A percentile compares a stretch with the other conserved stretches of the same genome.
Evolutionary conservation across 2,329 filamentous ascomycete species (phyloP).

Genomic region (Epichloe brachyelytri): DNA sequence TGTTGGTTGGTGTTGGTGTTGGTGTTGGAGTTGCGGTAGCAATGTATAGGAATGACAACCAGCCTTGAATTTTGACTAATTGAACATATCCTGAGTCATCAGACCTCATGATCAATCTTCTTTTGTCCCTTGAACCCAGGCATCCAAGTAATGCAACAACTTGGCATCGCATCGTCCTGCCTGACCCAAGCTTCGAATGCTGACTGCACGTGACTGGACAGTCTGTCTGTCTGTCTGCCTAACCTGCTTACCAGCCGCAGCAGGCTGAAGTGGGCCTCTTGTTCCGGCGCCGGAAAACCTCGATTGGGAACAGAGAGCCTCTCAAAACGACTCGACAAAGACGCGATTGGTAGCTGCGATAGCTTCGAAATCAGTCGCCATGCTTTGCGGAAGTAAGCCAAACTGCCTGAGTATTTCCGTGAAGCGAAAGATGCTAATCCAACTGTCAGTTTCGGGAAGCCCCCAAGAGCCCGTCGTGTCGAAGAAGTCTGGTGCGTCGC

Average conservation of each 20-base stretch:
- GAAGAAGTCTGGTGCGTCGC: slow-evolving; percentile 69
- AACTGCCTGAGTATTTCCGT: no score
- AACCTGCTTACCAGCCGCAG: not conserved
- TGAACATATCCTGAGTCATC: no score
- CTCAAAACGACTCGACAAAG: slow-evolving; percentile 4
- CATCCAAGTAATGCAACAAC: not conserved
- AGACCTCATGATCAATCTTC: no score
- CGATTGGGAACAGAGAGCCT: slow-evolving; percentile 6
- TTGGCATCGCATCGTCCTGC: no score
- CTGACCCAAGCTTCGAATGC: not conserved
- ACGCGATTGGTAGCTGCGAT: slow-evolving; percentile 8
- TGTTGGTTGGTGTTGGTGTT: not conserved
- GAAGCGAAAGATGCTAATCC: not conserved
- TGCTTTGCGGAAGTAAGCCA: slow-evolving; percentile 36
- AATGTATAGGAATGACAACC: not conserved
- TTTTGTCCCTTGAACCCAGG: not conserved
- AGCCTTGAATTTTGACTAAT: no score
- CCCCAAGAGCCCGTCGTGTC: slow-evolving; percentile 88
- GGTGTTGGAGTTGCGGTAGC: not conserved
- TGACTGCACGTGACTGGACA: not conserved
- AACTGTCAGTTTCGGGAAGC: slow-evolving; percentile 80
- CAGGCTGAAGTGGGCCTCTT: slow-evolving; percentile 1
- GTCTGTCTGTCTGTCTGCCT: not conserved
- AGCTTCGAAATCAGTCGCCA: slow-evolving; percentile 21
- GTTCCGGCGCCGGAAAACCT: slow-evolving; percentile 11